phyloP scores from a whole-genome alignment of 1,284 basidiomycete species.

The Ceratorhiza oryzae-sativae region DNA sequence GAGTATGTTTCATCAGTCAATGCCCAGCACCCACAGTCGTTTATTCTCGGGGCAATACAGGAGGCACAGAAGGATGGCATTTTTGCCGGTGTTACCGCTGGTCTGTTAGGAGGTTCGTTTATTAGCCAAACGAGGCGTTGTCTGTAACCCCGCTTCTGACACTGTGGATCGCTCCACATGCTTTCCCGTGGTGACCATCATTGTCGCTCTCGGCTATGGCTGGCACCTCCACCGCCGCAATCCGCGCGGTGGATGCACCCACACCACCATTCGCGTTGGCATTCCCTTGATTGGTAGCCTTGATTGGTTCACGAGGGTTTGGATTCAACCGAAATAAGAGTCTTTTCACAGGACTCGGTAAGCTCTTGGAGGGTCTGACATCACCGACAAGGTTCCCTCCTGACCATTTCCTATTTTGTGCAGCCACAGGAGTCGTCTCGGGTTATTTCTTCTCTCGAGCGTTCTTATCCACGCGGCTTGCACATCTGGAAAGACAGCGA shows the following conservation, averaged over 20 bases:
- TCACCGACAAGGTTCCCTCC: conserved; percentile 1
- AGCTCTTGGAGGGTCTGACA: neutral
- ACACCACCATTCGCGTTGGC: neutral
- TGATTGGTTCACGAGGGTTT: conserved; percentile 24
- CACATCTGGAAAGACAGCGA: conserved; percentile 28
- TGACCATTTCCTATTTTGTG: neutral
- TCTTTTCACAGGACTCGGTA: conserved; percentile 30
- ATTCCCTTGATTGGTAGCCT: neutral
- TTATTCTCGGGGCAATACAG: conserved; percentile 7
- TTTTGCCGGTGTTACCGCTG: conserved; percentile 37
- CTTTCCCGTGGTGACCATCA: conserved; percentile 19
- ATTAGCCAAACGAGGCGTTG: neutral
- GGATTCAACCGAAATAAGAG: conserved; percentile 37
- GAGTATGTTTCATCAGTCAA: conserved; percentile 27
- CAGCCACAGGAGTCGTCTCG: conserved; percentile 28
- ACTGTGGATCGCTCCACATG: conserved; percentile 18
- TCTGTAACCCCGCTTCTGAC: conserved; percentile 25
- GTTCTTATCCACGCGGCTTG: conserved; percentile 34
- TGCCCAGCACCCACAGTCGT: neutral
- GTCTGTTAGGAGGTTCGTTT: conserved; percentile 36
- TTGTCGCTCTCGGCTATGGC: conserved; percentile 1
- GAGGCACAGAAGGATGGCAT: conserved; percentile 35
- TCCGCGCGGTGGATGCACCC: neutral
- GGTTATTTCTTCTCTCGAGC: conserved; percentile 37
- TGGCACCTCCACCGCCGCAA: neutral